These are phyloP conservation scores for Furcasterigmium furcatum DNA, from an alignment of 2,329 filamentous ascomycete species.

Conservation along the genomic window DNA sequence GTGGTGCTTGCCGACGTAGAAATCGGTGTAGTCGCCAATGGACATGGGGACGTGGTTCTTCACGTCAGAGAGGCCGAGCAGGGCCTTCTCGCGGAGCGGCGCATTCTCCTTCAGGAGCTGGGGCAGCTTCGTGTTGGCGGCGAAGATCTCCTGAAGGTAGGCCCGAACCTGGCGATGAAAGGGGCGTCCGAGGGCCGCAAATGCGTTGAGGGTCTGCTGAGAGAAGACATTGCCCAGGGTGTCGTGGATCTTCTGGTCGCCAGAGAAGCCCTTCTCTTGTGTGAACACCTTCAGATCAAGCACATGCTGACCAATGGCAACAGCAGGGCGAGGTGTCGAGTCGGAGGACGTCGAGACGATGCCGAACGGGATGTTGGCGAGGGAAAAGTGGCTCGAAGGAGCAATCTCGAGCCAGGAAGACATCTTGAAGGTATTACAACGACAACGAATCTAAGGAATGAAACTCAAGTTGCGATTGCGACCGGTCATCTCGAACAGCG, in stretches of 20 bases:
- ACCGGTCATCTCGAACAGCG: too few species aligned
- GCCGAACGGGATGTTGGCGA: conserved; percentile 81
- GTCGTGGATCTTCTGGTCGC: conserved; percentile 17
- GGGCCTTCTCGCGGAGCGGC: conserved; percentile 20
- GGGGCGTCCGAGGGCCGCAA: conserved; percentile 67
- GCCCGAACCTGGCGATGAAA: conserved; percentile 68
- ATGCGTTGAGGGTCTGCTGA: conserved; percentile 63
- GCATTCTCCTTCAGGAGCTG: conserved; percentile 31
- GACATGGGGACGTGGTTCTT: conserved; percentile 69
- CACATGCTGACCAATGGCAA: conserved; percentile 70
- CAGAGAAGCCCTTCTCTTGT: conserved; percentile 32
- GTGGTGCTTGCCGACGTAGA: conserved; percentile 78
- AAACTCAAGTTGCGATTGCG: neutral
- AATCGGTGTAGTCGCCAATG: conserved; percentile 83
- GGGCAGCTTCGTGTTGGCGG: conserved; percentile 45
- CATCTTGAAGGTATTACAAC: conserved; percentile 6
- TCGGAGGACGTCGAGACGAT: conserved; percentile 66
- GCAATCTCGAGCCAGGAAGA: conserved; percentile 25
- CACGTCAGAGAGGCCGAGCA: conserved; percentile 38
- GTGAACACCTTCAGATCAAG: conserved; percentile 67
- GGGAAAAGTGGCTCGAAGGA: conserved; percentile 56
- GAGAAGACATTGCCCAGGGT: conserved; percentile 16
- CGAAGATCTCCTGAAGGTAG: conserved; percentile 61
- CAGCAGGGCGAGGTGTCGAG: conserved; percentile 57
- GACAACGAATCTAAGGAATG: too few species aligned